These are phyloP conservation scores for Suhomyces ambrosiae DNA, from an alignment of 1,139 yeast genomes.

Conservation along the genomic window DNA sequence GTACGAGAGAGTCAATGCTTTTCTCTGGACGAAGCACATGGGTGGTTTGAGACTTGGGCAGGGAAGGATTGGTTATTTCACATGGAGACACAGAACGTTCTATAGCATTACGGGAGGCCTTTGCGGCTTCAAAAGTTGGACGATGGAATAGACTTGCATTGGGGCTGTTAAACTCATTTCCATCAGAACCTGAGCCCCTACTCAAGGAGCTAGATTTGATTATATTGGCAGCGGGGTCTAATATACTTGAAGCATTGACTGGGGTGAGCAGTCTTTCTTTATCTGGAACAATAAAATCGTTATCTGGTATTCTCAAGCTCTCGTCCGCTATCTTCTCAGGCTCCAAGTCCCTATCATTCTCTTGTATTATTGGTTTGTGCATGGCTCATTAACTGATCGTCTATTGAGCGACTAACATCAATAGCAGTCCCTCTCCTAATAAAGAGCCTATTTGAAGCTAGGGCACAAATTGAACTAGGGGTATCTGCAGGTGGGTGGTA, in stretches of 20 bases:
- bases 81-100: conserved; percentile 37
- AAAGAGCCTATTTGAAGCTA: too few species aligned
- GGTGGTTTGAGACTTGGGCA: conserved; percentile 9
- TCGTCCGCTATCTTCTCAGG: neutral
- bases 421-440: neutral
- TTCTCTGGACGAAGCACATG: conserved; percentile 3
- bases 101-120: conserved; percentile 7
- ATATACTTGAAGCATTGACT: too few species aligned
- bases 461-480: too few species aligned
- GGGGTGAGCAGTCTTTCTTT: neutral
- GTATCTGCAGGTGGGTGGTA: neutral
- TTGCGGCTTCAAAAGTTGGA: conserved; percentile 24
- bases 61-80: conserved; percentile 18
- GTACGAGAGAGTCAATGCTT: conserved; percentile 7
- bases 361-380: conserved; percentile 4
- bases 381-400: conserved; percentile 2
- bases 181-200: too few species aligned
- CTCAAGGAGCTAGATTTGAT: too few species aligned
- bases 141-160: conserved; percentile 21
- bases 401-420: neutral
- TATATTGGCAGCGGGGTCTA: too few species aligned
- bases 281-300: neutral
- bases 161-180: conserved; percentile 4
- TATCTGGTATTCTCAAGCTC: neutral
- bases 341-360: conserved; percentile 1